Percentiles rank a stretch among this genome's conserved stretches.
These are phyloP conservation scores for Lecanicillium sp. DNA, from an alignment of 2,329 filamentous ascomycete genomes.

Conservation along the genomic window DNA sequence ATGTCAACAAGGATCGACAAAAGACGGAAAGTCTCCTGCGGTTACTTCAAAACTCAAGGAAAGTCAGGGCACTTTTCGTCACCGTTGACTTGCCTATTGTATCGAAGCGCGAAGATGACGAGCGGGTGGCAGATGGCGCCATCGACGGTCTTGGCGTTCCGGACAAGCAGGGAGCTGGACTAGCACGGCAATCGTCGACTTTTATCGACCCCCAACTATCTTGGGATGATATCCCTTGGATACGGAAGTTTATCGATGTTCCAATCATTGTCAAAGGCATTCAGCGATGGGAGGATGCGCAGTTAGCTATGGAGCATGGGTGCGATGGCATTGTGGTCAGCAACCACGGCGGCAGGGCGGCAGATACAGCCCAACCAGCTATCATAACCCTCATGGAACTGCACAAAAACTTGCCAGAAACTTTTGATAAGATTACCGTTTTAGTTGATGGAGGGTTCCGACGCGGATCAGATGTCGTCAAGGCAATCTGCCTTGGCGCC, in stretches of 20 bases:
- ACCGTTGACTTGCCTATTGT: conserved; percentile 13
- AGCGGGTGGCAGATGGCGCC: conserved; percentile 12
- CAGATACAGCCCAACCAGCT: conserved; percentile 32
- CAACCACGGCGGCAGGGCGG: conserved; percentile 38
- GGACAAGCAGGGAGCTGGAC: conserved; percentile 10
- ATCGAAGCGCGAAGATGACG: conserved; percentile 18
- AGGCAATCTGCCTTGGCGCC: conserved; percentile 37
- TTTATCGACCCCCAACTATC: conserved; percentile 14
- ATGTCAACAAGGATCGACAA: conserved; percentile 13
- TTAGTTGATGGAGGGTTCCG: conserved; percentile 37
- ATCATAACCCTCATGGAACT: conserved; percentile 35
- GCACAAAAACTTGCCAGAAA: conserved; percentile 32
- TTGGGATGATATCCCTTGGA: conserved; percentile 51
- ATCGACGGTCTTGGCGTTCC: not conserved
- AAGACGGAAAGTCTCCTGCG: conserved; percentile 7
- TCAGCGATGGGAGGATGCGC: conserved; percentile 35
- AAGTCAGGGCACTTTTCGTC: conserved; percentile 15
- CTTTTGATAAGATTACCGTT: conserved; percentile 32
- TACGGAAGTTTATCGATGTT: conserved; percentile 41
- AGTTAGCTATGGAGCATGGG: conserved; percentile 29
- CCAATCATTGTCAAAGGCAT: conserved; percentile 43
- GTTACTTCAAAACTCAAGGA: not conserved
- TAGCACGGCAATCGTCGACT: conserved; percentile 5
- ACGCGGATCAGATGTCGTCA: conserved; percentile 37
- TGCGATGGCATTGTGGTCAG: conserved; percentile 37